Evolutionary conservation across 2,329 filamentous ascomycete species (phyloP).

Genomic region (Neofusicoccum parvum): DNA sequence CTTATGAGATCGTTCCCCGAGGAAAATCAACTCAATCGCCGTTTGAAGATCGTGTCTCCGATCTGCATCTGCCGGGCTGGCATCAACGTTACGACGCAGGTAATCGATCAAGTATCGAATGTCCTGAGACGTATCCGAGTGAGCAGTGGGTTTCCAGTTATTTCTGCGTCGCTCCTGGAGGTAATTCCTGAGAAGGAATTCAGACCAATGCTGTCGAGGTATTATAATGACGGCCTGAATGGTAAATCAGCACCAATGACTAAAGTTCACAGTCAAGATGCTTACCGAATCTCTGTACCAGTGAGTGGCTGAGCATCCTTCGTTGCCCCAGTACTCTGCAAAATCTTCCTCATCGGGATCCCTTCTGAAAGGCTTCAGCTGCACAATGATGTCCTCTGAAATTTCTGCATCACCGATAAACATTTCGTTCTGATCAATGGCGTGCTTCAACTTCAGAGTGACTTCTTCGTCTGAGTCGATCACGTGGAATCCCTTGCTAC

Average conservation of each 20-base stretch:
- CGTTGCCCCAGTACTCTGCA: constrained; percentile 33
- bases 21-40: background rate
- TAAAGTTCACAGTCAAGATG: no score
- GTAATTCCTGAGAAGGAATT: background rate
- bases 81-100: no score
- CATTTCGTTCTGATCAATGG: background rate
- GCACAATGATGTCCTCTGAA: background rate
- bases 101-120: no score
- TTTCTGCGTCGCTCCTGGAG: no score
- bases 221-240: constrained; percentile 17
- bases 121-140: no score
- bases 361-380: constrained; percentile 24
- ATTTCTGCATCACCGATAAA: background rate
- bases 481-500: background rate
- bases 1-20: background rate
- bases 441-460: background rate
- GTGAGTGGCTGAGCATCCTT: constrained; percentile 27
- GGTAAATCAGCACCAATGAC: no score
- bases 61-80: no score
- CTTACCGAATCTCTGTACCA: constrained; percentile 33
- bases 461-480: background rate
- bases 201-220: background rate
- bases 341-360: constrained; percentile 34
- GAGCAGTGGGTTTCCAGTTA: no score
- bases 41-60: background rate